A percentile compares a stretch with the other conserved stretches of the same genome.
These are phyloP conservation scores for Saccharomycopsis crataegensis DNA, from an alignment of 1,139 yeast genomes.

Conservation along the genomic window DNA sequence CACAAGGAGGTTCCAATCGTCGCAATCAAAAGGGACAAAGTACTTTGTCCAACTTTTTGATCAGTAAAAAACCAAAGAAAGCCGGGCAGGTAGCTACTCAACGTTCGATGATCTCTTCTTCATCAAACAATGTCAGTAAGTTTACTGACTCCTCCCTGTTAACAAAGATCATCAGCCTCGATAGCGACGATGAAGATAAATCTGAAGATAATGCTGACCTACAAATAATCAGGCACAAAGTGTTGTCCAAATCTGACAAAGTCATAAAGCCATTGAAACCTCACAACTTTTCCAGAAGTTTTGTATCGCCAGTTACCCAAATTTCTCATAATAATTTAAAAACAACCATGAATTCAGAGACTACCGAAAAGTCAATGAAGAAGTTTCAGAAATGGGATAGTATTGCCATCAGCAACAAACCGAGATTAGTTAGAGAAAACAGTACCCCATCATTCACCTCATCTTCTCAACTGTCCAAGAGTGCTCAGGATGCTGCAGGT, in stretches of 20 bases:
- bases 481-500: no score
- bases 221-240: no score
- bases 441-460: not conserved
- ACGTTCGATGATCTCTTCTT: no score
- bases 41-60: not conserved
- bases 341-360: slow-evolving; percentile 3
- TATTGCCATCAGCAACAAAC: not conserved
- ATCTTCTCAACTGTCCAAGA: not conserved
- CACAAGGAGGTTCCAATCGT: not conserved
- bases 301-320: no score
- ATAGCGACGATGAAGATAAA: no score
- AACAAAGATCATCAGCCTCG: no score
- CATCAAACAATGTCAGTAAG: no score
- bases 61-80: slow-evolving; percentile 1
- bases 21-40: not conserved
- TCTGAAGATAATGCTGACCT: no score
- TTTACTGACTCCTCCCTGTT: no score
- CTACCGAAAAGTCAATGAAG: slow-evolving; percentile 10
- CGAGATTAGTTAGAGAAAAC: not conserved
- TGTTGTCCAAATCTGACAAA: no score
- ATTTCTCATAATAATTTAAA: not conserved
- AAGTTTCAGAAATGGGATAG: not conserved
- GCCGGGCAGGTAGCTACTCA: not conserved
- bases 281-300: no score
- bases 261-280: no score